phyloP scores from a whole-genome alignment of 352 stramenopile species.

The Elongisporangium senticosum region DNA sequence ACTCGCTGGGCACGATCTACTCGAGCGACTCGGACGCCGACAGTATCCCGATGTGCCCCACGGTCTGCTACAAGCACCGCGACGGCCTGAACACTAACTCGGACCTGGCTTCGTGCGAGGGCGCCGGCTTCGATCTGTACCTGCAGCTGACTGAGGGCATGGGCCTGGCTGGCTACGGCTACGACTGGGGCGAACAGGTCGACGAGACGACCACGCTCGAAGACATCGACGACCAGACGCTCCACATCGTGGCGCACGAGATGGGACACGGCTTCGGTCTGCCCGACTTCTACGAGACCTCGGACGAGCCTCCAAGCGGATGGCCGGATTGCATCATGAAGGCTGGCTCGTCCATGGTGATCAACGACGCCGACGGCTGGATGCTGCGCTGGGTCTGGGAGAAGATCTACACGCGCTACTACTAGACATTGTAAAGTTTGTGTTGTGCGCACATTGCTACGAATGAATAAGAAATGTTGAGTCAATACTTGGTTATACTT shows the following conservation, averaged over 20 bases:
- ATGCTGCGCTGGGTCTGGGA: conserved; percentile 28
- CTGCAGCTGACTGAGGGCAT: too few species aligned
- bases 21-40: conserved; percentile 2
- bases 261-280: background rate
- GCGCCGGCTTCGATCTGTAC: too few species aligned
- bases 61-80: conserved; percentile 16
- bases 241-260: conserved; percentile 10
- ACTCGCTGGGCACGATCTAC: conserved; percentile 13
- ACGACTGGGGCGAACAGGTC: too few species aligned
- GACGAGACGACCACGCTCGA: conserved; percentile 2
- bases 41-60: conserved; percentile 8
- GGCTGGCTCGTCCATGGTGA: conserved; percentile 16
- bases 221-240: conserved; percentile 5
- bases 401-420: conserved; percentile 18
- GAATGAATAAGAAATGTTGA: background rate
- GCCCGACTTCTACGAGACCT: conserved; percentile 12
- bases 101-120: too few species aligned
- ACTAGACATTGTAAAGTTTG: conserved; percentile 3
- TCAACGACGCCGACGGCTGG: conserved; percentile 24
- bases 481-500: too few species aligned
- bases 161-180: too few species aligned
- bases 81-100: conserved; percentile 8
- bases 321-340: conserved; percentile 21
- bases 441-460: background rate
- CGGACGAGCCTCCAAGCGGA: conserved; percentile 7